Evolutionary conservation across 2,329 filamentous ascomycete genomes (phyloP), one percentile per base, ranked within the genome.

Genomic region (Magnaporthiopsis rhizophila): DNA sequence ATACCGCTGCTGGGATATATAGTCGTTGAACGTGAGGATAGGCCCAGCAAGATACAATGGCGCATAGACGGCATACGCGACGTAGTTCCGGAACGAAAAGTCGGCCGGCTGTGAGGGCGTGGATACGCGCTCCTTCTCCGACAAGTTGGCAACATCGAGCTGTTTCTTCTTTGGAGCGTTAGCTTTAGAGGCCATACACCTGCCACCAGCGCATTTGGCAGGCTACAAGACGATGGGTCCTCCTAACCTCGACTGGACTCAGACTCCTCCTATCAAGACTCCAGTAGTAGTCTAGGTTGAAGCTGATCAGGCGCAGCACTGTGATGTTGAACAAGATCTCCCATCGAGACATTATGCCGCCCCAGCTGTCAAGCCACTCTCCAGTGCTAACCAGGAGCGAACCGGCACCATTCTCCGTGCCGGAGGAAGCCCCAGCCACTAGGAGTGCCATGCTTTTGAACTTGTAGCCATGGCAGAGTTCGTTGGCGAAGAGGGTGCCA

Each of bases 261-360:
- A 83, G 79, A 66, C 76, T 77, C 56, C 83, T 79, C 65, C 85
- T 82, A 68, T 90, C 86, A 3, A 90, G 75, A 70, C 91, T 95
- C 94, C 95, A 99, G 74, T 96, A 94, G 74, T 96, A 93, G 76
- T 99, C 95, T 73, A 99, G 77, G 74, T 98, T 98, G 83, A 97
- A 99, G 74, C 94, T 97, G 71, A 99, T 92, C 61, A 98, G 81
- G 6, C 95, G 88, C 64, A 99, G 79, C 32, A 98, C 89, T 3
- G 94, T 97, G 67, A 99, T 86, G 72, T 99, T 99, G 82, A 99
- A 99, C 6, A 97, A 83, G n/a, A 99, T 88, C 74, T 98, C 92
- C 95, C 95, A 99, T 65, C 94, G 85, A 0, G 89, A 82, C 73
- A 96, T 87, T n/a, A 99, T 79, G 0, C 95, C 95, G 9, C 91